Evolutionary conservation across 148 eudicot genomes (phyloP).

Genomic region (Mesembryanthemum crystallinum): DNA sequence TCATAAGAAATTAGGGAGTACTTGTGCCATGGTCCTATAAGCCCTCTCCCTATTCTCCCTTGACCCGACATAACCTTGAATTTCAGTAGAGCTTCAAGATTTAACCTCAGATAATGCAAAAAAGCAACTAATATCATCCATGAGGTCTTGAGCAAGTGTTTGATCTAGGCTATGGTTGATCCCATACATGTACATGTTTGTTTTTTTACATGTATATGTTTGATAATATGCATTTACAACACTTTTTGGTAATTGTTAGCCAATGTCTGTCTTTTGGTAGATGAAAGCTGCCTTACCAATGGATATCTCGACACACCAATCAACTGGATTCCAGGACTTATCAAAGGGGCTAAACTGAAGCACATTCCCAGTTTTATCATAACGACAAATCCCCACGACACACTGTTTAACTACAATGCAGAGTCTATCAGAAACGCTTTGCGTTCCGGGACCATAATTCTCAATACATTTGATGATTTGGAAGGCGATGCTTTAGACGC

Average conservation of each 20-base stretch:
- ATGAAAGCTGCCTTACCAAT: conserved; percentile 9
- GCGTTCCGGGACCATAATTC: not conserved
- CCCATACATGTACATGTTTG: too few relatives aligned
- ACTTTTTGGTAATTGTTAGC: not conserved
- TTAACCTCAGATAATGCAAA: too few relatives aligned
- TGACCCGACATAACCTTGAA: too few relatives aligned
- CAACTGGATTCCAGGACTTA: conserved; percentile 21
- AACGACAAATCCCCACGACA: conserved; percentile 12
- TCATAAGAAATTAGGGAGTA: too few relatives aligned
- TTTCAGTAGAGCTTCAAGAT: not conserved
- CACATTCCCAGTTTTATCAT: conserved; percentile 19
- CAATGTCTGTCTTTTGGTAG: not conserved
- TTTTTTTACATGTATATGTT: not conserved
- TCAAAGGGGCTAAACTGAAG: conserved; percentile 18
- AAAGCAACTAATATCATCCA: too few relatives aligned
- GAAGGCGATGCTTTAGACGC: conserved; percentile 17
- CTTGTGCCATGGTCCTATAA: too few relatives aligned
- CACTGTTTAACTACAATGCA: not conserved
- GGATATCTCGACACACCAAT: conserved; percentile 23
- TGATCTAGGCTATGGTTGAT: too few relatives aligned
- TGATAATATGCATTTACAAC: not conserved
- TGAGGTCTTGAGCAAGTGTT: not conserved
- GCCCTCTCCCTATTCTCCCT: too few relatives aligned
- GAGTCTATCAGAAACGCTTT: not conserved
- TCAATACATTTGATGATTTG: conserved; percentile 22